Conservation (phyloP, 2,329 filamentous ascomycete species). For the Tricladium varicosporioides region DNA sequence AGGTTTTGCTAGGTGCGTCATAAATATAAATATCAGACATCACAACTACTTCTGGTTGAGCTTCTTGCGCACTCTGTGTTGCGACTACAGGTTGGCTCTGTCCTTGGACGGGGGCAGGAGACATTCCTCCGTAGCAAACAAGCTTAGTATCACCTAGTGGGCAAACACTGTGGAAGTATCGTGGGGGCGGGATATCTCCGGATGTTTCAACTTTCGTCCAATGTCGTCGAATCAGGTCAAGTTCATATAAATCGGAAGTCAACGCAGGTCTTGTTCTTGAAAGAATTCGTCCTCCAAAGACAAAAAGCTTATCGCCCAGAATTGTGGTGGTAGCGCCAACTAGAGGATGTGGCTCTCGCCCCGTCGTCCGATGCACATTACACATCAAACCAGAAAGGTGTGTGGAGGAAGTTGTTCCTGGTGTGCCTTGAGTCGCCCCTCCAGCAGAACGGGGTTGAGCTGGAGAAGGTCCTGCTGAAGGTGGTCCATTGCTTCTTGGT, state of each 20-base stretch:
- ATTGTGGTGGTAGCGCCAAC: slow-evolving; percentile 96
- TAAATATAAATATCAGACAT: slow-evolving; percentile 99
- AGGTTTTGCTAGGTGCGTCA: slow-evolving; percentile 77
- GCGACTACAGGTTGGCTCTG: slow-evolving; percentile 44
- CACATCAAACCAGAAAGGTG: slow-evolving; percentile 67
- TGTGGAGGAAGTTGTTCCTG: slow-evolving; percentile 45
- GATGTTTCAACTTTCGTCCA: slow-evolving; percentile 86
- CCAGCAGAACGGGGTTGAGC: slow-evolving; percentile 43
- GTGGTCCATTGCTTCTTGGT: slow-evolving; percentile 51
- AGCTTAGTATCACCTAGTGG: slow-evolving; percentile 91
- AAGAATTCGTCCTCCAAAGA: slow-evolving; percentile 88
- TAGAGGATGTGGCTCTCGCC: slow-evolving; percentile 83
- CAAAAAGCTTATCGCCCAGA: slow-evolving; percentile 91
- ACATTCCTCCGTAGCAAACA: slow-evolving; percentile 98
- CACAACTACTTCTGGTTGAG: slow-evolving; percentile 84
- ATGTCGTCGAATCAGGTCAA: slow-evolving; percentile 86
- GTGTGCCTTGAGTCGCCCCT: slow-evolving; percentile 41
- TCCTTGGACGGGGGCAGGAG: slow-evolving; percentile 56
- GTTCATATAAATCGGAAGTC: slow-evolving; percentile 87
- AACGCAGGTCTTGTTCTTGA: slow-evolving; percentile 80
- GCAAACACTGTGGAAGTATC: slow-evolving; percentile 97
- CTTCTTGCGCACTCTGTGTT: slow-evolving; percentile 50
- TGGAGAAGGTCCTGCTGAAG: slow-evolving; percentile 57
- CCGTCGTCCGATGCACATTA: slow-evolving; percentile 81
- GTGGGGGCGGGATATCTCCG: slow-evolving; percentile 83